Evolutionary conservation across 148 eudicot species (phyloP).

Genomic region (Mesembryanthemum crystallinum): DNA sequence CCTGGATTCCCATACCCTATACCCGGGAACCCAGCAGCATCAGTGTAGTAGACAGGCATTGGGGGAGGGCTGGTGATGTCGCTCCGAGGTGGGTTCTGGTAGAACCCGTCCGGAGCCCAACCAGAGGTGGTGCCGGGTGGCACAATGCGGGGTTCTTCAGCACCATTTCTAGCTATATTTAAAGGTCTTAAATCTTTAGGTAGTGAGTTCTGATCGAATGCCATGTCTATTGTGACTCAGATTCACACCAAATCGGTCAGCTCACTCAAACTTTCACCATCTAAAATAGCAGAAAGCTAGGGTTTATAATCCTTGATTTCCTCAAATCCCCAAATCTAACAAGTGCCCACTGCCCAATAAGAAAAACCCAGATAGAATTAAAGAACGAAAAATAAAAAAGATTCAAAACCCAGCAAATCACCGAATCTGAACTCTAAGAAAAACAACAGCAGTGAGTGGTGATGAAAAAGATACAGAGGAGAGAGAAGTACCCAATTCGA

Average conservation of each 20-base stretch:
- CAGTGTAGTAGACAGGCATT: conserved; percentile 45
- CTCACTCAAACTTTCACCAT: background rate
- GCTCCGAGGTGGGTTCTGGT: conserved; percentile 25
- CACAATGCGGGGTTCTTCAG: conserved; percentile 60
- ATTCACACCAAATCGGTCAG: background rate
- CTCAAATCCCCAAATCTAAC: background rate
- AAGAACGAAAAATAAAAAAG: background rate
- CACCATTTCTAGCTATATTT: conserved; percentile 37
- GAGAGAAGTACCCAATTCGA: conserved; percentile 8
- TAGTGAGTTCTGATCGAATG: conserved; percentile 64
- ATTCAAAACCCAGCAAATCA: background rate
- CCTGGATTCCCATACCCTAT: conserved; percentile 44
- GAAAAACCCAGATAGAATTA: background rate
- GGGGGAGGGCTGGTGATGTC: conserved; percentile 45
- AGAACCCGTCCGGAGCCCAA: conserved; percentile 41
- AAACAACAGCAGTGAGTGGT: background rate
- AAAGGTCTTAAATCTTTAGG: conserved; percentile 63
- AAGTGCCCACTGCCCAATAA: background rate
- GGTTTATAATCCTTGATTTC: conserved; percentile 4
- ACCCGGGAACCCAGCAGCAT: conserved; percentile 42
- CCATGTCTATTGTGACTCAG: conserved; percentile 33
- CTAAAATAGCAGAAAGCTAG: conserved; percentile 18
- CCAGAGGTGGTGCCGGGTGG: conserved; percentile 40
- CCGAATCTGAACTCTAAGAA: background rate
- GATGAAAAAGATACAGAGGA: background rate